Evolutionary conservation across 805 yeast species (phyloP).

Genomic region (Saccharomycopsis oosterbeekiorum): DNA sequence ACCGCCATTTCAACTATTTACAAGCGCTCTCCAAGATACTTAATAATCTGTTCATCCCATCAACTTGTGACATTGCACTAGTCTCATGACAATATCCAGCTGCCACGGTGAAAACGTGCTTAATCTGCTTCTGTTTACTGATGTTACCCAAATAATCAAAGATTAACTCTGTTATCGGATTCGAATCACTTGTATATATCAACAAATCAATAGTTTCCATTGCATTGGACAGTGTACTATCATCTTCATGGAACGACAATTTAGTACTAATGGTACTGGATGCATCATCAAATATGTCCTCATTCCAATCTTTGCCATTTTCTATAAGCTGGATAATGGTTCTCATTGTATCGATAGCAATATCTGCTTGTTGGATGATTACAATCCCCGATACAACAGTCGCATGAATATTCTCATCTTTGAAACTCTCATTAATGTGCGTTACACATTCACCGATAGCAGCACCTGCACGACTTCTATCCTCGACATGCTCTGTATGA

Average conservation of each 20-base stretch:
- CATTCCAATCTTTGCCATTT: not conserved
- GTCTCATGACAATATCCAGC: conserved; percentile 41
- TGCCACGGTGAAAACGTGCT: conserved; percentile 49
- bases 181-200: conserved; percentile 15
- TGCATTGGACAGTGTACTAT: not conserved
- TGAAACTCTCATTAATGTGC: conserved; percentile 69
- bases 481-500: conserved; percentile 61
- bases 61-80: conserved; percentile 52
- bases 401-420: conserved; percentile 63
- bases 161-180: conserved; percentile 56
- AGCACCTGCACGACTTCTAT: conserved; percentile 51
- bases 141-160: conserved; percentile 44
- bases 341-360: conserved; percentile 39
- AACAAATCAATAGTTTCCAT: conserved; percentile 8
- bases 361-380: conserved; percentile 57
- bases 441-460: conserved; percentile 79
- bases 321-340: not conserved
- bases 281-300: not conserved
- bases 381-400: conserved; percentile 59
- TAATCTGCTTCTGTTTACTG: conserved; percentile 28
- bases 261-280: not conserved
- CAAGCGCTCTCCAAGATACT: conserved; percentile 30
- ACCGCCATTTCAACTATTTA: not conserved
- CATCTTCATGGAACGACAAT: not conserved
- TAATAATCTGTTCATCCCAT: conserved; percentile 63